These are phyloP conservation scores for Allium fistulosum DNA, from an alignment of 106 monocot genomes.

Conservation along the genomic window DNA sequence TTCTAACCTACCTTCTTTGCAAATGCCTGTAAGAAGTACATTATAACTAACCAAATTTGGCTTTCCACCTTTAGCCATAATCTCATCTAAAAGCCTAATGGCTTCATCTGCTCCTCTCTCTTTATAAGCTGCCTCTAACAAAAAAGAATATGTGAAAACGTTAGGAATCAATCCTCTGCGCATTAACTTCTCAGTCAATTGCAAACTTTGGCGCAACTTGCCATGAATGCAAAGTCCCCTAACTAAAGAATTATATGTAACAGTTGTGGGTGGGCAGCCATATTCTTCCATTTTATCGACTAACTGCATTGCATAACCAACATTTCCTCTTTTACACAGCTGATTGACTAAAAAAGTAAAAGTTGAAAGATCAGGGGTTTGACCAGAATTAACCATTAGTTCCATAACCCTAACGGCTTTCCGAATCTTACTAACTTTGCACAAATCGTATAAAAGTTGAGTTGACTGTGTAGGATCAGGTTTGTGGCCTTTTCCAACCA, in stretches of 20 bases:
- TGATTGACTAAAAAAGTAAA: constrained; percentile 67
- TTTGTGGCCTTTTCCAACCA: constrained; percentile 52
- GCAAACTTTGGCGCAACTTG: constrained; percentile 51
- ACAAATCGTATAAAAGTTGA: constrained; percentile 60
- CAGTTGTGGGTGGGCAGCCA: constrained; percentile 46
- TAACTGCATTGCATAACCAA: constrained; percentile 85
- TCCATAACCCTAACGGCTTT: constrained; percentile 79
- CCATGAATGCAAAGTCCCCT: constrained; percentile 71
- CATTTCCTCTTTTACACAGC: constrained; percentile 71
- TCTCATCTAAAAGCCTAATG: constrained; percentile 57
- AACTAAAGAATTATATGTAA: constrained; percentile 68
- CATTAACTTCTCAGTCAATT: constrained; percentile 65
- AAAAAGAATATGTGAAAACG: constrained; percentile 55
- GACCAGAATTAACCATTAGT: constrained; percentile 36
- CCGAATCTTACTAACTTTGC: constrained; percentile 54
- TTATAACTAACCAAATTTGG: constrained; percentile 85
- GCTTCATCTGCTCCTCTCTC: constrained; percentile 73
- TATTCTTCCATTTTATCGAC: constrained; percentile 71
- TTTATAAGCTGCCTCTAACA: constrained; percentile 72
- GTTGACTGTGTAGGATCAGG: constrained; percentile 46
- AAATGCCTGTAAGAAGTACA: constrained; percentile 70
- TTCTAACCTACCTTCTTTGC: constrained; percentile 60
- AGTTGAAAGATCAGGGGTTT: constrained; percentile 27
- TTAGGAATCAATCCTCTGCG: constrained; percentile 63
- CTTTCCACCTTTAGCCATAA: constrained; percentile 58